phyloP scores from a whole-genome alignment of 148 eudicot species.

The Heliosperma pusillum region DNA sequence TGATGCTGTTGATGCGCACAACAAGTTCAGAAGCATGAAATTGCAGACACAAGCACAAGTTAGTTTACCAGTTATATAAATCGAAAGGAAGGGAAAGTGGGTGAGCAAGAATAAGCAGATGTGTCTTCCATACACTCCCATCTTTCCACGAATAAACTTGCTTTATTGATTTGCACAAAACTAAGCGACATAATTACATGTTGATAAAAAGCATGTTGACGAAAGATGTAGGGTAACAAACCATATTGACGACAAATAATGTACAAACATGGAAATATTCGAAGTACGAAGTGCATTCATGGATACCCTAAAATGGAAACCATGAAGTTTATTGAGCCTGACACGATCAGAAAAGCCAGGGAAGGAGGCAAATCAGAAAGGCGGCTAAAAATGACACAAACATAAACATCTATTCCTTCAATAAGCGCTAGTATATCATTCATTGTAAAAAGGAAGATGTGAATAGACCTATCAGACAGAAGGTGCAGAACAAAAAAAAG shows the following conservation, averaged over 20 bases:
- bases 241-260: no score
- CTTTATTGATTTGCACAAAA: no score
- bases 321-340: no score
- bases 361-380: neutral
- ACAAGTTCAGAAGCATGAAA: slow-evolving; percentile 23
- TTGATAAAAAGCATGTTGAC: no score
- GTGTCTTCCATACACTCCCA: neutral
- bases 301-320: no score
- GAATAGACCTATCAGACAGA: slow-evolving; percentile 4
- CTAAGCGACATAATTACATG: no score
- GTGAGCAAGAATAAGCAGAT: neutral
- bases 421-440: neutral
- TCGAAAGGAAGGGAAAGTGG: slow-evolving; percentile 1
- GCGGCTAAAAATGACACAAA: neutral
- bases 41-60: slow-evolving; percentile 29
- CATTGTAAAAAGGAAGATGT: slow-evolving; percentile 2
- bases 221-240: no score
- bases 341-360: neutral
- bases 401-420: neutral
- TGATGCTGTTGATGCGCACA: slow-evolving; percentile 63
- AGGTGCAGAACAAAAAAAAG: neutral
- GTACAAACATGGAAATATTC: neutral
- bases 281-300: no score
- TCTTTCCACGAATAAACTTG: no score
- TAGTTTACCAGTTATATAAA: slow-evolving; percentile 10